Percentiles rank a stretch among this genome's conserved stretches.
Evolutionary conservation across 2,329 filamentous ascomycete genomes (phyloP).

Genomic region (Orbilia brochopaga): DNA sequence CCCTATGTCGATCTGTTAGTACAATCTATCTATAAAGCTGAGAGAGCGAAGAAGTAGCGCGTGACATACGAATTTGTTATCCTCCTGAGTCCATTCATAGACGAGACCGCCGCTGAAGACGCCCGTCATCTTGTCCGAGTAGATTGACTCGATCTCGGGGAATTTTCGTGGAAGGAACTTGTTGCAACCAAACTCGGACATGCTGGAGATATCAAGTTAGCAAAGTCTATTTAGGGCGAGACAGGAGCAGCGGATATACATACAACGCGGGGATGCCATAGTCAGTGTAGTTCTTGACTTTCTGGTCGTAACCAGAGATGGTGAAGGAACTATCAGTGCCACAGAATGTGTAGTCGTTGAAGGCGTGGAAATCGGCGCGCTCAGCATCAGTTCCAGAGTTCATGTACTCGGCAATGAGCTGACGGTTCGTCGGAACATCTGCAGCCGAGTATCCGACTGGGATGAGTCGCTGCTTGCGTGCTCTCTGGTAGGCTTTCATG

Average conservation of each 20-base stretch:
- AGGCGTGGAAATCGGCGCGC: constrained; percentile 83
- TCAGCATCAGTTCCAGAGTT: constrained; percentile 81
- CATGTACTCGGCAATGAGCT: constrained; percentile 87
- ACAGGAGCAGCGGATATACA: constrained; percentile 55
- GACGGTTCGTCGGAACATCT: constrained; percentile 82
- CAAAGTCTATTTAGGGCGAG: neutral
- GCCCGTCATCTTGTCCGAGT: constrained; percentile 78
- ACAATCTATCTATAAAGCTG: neutral
- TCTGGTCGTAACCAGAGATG: constrained; percentile 79
- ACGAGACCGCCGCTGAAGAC: constrained; percentile 96
- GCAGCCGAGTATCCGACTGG: constrained; percentile 79
- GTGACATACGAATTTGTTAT: constrained; percentile 69
- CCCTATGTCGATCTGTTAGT: constrained; percentile 24
- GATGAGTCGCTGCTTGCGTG: constrained; percentile 68
- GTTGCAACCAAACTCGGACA: constrained; percentile 93
- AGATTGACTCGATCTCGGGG: constrained; percentile 77
- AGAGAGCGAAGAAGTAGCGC: too few relatives aligned
- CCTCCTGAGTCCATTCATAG: constrained; percentile 89
- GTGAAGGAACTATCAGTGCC: constrained; percentile 70
- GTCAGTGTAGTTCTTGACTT: constrained; percentile 84
- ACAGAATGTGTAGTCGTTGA: constrained; percentile 87
- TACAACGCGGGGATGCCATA: constrained; percentile 85
- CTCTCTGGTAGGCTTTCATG: constrained; percentile 72
- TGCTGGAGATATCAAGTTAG: constrained; percentile 56
- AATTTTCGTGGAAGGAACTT: constrained; percentile 77